A percentile compares a stretch with the other conserved stretches of the same genome.
Evolutionary conservation across 148 eudicot species (phyloP).

Genomic region (Rhododendron mucronatum): DNA sequence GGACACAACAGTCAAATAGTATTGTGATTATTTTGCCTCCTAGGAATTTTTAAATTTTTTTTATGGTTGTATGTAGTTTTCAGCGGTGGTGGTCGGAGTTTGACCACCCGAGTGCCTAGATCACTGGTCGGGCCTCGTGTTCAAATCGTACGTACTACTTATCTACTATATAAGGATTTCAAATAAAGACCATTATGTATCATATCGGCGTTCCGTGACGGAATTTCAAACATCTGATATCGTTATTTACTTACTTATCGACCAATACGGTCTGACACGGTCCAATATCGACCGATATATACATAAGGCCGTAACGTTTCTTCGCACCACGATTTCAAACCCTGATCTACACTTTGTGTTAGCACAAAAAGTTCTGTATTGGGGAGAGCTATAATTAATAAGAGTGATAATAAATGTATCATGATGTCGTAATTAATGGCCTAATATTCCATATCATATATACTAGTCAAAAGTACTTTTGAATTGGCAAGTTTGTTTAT

Average conservation of each 20-base stretch:
- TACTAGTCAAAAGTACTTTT: not conserved
- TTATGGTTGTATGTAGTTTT: not conserved
- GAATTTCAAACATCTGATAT: too few relatives aligned
- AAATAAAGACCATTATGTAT: too few relatives aligned
- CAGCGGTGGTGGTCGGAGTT: not conserved
- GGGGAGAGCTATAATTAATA: not conserved
- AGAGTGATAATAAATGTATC: not conserved
- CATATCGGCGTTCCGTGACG: too few relatives aligned
- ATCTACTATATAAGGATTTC: not conserved
- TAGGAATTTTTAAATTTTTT: not conserved
- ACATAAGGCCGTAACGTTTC: not conserved
- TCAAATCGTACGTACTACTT: too few relatives aligned
- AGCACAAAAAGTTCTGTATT: too few relatives aligned
- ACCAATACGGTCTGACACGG: not conserved
- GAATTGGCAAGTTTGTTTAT: too few relatives aligned
- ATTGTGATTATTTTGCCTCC: not conserved
- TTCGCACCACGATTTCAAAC: not conserved
- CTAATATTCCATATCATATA: not conserved
- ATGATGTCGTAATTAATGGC: not conserved
- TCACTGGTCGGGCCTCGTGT: too few relatives aligned
- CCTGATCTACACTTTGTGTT: too few relatives aligned
- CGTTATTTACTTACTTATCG: not conserved
- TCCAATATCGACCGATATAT: not conserved
- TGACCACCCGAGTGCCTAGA: not conserved
- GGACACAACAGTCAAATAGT: not conserved